phyloP scores from a whole-genome alignment of 192 early-diverging fungal species.

The Umbelopsis ramanniana region DNA sequence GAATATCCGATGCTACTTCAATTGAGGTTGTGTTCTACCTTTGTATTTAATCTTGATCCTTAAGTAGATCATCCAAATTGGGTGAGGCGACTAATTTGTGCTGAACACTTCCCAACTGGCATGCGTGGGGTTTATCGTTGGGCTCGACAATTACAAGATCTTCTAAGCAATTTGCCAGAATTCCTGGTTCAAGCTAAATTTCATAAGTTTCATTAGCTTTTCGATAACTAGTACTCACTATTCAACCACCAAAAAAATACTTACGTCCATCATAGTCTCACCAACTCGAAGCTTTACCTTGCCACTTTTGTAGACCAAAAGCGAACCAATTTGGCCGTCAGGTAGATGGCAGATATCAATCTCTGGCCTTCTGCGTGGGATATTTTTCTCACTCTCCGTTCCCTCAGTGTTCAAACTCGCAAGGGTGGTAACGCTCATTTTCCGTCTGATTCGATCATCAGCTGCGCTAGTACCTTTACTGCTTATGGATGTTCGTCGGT shows the following conservation, averaged over 20 bases:
- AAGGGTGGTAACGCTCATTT: not conserved
- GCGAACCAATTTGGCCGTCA: conserved; percentile 60
- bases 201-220: not conserved
- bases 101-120: conserved; percentile 58
- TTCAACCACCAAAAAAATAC: not conserved
- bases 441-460: not conserved
- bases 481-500: not conserved
- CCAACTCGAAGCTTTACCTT: conserved; percentile 69
- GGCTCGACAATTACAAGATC: conserved; percentile 62
- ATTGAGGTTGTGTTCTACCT: not conserved
- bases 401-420: not conserved
- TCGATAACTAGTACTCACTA: not conserved
- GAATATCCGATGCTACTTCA: not conserved
- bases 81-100: conserved; percentile 64
- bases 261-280: conserved; percentile 60
- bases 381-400: not conserved
- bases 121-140: conserved; percentile 49
- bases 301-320: conserved; percentile 66
- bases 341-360: conserved; percentile 27
- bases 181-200: conserved; percentile 33
- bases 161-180: conserved; percentile 60
- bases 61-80: conserved; percentile 46
- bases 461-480: not conserved
- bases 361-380: not conserved
- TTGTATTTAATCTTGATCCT: not conserved